Percentiles rank a stretch among this genome's conserved stretches.
Evolutionary conservation across 345 rosid species (phyloP).

Genomic region (Camelina sativa): DNA sequence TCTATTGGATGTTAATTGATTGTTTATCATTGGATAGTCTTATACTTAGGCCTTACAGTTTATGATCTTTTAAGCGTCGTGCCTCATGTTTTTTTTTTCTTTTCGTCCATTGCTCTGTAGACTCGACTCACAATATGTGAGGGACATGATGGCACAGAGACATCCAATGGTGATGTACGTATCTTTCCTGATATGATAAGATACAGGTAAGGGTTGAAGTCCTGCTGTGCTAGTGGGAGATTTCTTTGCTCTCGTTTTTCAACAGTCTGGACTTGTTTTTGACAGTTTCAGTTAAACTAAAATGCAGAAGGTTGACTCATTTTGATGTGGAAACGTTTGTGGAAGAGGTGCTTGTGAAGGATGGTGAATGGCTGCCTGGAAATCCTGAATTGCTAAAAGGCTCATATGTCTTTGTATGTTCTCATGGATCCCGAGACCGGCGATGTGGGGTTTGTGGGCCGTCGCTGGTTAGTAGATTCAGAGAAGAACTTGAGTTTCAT

Average conservation of each 20-base stretch:
- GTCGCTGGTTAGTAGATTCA: conserved; percentile 72
- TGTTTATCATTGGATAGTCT: neutral
- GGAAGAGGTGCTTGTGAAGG: conserved; percentile 96
- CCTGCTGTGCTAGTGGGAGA: conserved; percentile 20
- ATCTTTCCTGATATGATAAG: conserved; percentile 98
- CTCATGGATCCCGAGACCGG: conserved; percentile 88
- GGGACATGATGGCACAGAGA: conserved; percentile 98
- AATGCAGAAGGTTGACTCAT: conserved; percentile 96
- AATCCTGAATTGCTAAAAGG: conserved; percentile 84
- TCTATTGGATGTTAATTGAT: conserved; percentile 3
- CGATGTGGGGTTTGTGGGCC: conserved; percentile 98
- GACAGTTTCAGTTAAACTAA: conserved; percentile 22
- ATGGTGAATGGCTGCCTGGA: conserved; percentile 93
- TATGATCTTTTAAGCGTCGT: neutral
- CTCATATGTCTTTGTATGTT: conserved; percentile 86
- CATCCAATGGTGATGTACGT: conserved; percentile 95
- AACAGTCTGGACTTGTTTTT: conserved; percentile 25
- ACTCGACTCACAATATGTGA: conserved; percentile 91
- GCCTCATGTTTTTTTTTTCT: conserved; percentile 4
- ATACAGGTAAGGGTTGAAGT: conserved; percentile 66
- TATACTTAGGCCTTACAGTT: neutral
- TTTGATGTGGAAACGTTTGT: conserved; percentile 98
- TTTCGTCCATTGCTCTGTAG: conserved; percentile 45
- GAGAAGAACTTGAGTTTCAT: conserved; percentile 75
- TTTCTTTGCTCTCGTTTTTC: conserved; percentile 14